Evolutionary conservation across 345 rosid species (phyloP), one percentile per base, ranked within the genome.

Genomic region (Alliaria petiolata): DNA sequence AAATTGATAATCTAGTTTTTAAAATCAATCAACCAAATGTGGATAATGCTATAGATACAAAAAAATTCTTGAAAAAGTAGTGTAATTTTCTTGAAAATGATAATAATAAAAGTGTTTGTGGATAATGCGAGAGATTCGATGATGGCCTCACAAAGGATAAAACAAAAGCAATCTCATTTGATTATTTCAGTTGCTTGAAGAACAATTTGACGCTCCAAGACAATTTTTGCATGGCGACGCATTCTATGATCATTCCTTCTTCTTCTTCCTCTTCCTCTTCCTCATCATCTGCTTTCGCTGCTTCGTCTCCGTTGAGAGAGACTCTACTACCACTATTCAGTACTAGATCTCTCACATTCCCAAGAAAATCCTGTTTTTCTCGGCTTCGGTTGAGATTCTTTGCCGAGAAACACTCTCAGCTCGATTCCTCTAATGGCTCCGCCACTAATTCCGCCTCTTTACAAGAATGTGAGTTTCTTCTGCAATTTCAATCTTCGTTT

Each of bases 341-440:
- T 46, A 39, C 65, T 54, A 43, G 69, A 43, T 82, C 80, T 44
- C 55, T 53, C 45, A 56, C 49, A 46, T 44, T 74, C 53, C 86
- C 85, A 17, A 81, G 76, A 58, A 87, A 74, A 56, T 76, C 70
- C 35, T 79, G 83, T 79, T 81, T 82, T 35, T 70, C 81, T 67
- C 76, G 72, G 6, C 35, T 86, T 80, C 89, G 61, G 6, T 78
- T 81, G 25, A 83, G 78, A 78, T 71, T 54, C 66, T 72, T 62
- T n/a, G 65, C 76, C 2, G 79, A 74, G 38, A 87, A 62, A 65
- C 64, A 34, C 28, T 83, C 85, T 78, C 86, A 66, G 34, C 82
- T 83, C 77, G 77, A 83, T 55, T 85, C 89, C 74, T 81, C 89
- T 0, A 88, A 93, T 80, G 98, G 88, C 69, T 76, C 77, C 39